phyloP scores from a whole-genome alignment of 495 filamentous ascomycete genomes.

The Lophium mytilinum region DNA sequence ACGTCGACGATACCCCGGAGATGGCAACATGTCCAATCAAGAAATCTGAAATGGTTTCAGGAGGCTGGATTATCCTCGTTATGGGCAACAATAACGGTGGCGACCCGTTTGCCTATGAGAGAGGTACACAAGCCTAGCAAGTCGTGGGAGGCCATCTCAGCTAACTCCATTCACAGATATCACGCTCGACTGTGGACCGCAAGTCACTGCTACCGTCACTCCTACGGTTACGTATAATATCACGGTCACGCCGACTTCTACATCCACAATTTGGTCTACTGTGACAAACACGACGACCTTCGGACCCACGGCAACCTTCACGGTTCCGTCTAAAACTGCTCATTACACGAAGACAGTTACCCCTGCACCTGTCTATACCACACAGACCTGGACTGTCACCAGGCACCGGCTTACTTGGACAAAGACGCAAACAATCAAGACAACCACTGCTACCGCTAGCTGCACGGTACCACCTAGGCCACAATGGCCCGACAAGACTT shows the following conservation, averaged over 20 bases:
- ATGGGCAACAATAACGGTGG: slow-evolving; percentile 33
- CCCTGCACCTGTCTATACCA: slow-evolving; percentile 22
- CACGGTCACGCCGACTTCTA: slow-evolving; percentile 22
- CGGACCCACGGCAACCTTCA: slow-evolving; percentile 21
- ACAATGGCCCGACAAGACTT: slow-evolving; percentile 17
- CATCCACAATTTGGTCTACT: slow-evolving; percentile 11
- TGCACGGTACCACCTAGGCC: slow-evolving; percentile 18
- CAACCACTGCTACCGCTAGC: slow-evolving; percentile 22
- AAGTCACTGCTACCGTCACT: slow-evolving; percentile 25
- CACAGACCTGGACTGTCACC: slow-evolving; percentile 22
- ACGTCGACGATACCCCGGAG: slow-evolving; percentile 20
- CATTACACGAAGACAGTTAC: slow-evolving; percentile 23
- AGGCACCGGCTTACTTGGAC: slow-evolving; percentile 12
- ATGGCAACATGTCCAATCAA: slow-evolving; percentile 32
- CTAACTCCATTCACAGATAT: slow-evolving; percentile 9
- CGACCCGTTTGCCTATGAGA: slow-evolving; percentile 30
- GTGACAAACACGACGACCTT: not conserved
- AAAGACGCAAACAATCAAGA: slow-evolving; percentile 17
- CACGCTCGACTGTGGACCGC: slow-evolving; percentile 23
- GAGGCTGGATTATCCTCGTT: slow-evolving; percentile 31
- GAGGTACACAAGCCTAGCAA: slow-evolving; percentile 22
- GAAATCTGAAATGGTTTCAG: slow-evolving; percentile 29
- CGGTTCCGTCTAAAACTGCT: slow-evolving; percentile 21
- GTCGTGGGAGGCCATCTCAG: not conserved
- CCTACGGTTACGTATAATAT: slow-evolving; percentile 17